Evolutionary conservation across 371 early-diverging fungal species (phyloP).

Genomic region (Mucor irregularis): DNA sequence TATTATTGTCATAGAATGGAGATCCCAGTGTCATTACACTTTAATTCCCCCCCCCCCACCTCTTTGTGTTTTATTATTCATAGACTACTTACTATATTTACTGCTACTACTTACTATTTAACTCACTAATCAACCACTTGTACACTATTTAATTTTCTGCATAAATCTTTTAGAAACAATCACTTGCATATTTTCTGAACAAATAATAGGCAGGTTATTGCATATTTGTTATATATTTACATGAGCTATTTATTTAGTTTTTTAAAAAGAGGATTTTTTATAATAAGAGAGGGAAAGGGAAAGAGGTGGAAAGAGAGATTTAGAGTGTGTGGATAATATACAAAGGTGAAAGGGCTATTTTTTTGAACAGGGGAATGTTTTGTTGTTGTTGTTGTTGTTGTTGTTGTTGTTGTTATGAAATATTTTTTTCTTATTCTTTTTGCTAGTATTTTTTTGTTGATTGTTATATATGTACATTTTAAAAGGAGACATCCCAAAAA

Average conservation of each 20-base stretch:
- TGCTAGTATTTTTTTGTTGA: neutral
- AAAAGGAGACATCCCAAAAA: neutral
- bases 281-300: too few species aligned
- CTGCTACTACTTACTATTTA: neutral
- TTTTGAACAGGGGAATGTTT: too few species aligned
- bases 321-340: too few species aligned
- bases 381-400: too few species aligned
- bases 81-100: neutral
- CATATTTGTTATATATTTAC: too few species aligned
- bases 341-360: neutral
- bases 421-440: neutral
- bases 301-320: too few species aligned
- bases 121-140: neutral
- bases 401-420: neutral
- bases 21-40: slow-evolving; percentile 36
- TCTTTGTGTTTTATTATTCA: neutral
- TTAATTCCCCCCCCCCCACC: slow-evolving; percentile 1
- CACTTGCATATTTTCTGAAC: too few species aligned
- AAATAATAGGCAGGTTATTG: too few species aligned
- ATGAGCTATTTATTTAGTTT: too few species aligned
- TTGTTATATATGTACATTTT: neutral
- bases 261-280: neutral
- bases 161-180: too few species aligned
- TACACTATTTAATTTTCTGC: too few species aligned
- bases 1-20: slow-evolving; percentile 31